phyloP scores from a whole-genome alignment of 2,329 filamentous ascomycete species.

The Colletotrichum higginsianum region DNA sequence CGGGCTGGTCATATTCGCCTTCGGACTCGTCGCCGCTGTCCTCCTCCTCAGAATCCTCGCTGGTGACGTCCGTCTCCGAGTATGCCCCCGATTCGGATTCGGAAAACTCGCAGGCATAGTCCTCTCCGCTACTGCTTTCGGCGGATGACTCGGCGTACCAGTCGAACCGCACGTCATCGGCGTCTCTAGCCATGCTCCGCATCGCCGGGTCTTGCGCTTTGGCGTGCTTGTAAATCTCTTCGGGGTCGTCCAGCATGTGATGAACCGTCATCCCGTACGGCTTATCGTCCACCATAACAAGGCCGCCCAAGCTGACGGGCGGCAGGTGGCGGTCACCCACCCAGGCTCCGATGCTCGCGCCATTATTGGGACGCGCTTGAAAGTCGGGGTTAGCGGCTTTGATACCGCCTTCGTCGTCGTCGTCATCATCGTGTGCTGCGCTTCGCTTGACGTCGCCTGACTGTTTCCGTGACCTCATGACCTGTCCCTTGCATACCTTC shows the following conservation, averaged over 20 bases:
- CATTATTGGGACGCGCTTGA: constrained; percentile 84
- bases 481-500: constrained; percentile 80
- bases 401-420: constrained; percentile 54
- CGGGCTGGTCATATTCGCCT: constrained; percentile 70
- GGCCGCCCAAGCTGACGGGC: constrained; percentile 90
- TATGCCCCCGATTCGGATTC: constrained; percentile 71
- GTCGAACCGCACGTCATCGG: constrained; percentile 53
- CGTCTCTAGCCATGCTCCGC: constrained; percentile 58
- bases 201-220: constrained; percentile 44
- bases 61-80: constrained; percentile 67
- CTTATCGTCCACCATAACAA: constrained; percentile 87
- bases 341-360: constrained; percentile 94
- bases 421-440: constrained; percentile 53
- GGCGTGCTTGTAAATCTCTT: constrained; percentile 49
- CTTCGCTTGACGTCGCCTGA: constrained; percentile 50
- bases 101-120: constrained; percentile 73
- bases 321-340: constrained; percentile 88
- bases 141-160: constrained; percentile 61
- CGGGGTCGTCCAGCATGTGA: constrained; percentile 89
- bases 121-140: constrained; percentile 64
- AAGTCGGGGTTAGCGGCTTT: constrained; percentile 79
- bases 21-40: constrained; percentile 69
- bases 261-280: constrained; percentile 97
- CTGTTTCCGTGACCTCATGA: constrained; percentile 72
- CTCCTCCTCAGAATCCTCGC: constrained; percentile 62